These are phyloP conservation scores for Trichoderma sp. DNA, from an alignment of 2,329 filamentous ascomycete genomes.

Conservation along the genomic window DNA sequence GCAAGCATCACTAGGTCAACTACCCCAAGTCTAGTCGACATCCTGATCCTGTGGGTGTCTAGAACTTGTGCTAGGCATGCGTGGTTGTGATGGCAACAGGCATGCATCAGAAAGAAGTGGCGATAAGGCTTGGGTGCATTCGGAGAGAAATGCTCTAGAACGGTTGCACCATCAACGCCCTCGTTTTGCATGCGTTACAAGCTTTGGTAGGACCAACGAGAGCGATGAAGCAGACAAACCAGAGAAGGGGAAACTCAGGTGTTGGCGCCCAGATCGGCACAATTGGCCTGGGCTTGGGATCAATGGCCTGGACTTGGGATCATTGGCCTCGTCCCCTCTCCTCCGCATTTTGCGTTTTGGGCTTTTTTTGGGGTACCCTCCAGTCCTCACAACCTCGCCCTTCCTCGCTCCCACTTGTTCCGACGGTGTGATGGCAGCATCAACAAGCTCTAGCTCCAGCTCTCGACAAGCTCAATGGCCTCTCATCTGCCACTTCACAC, in stretches of 20 bases:
- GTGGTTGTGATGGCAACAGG: conserved; percentile 6
- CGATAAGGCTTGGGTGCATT: background rate
- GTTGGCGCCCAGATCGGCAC: background rate
- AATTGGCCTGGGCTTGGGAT: background rate
- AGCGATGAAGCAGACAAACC: background rate
- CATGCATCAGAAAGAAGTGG: background rate
- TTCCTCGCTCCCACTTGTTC: conserved; percentile 2
- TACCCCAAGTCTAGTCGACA: background rate
- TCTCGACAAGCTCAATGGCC: conserved; percentile 1
- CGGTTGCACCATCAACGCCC: background rate
- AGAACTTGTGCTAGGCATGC: background rate
- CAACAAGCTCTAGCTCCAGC: conserved; percentile 6
- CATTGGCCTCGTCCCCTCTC: background rate
- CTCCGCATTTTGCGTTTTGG: background rate
- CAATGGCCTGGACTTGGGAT: background rate
- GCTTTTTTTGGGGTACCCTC: background rate
- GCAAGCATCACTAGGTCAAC: conserved; percentile 3
- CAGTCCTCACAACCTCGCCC: background rate
- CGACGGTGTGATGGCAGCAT: background rate
- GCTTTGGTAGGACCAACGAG: background rate
- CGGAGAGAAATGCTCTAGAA: conserved; percentile 8
- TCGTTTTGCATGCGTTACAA: background rate
- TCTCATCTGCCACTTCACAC: background rate
- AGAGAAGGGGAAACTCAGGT: background rate
- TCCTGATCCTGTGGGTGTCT: background rate